Base-by-base conservation (phyloP, 306 rosid genomes). In the Cajanus cajan region DNA sequence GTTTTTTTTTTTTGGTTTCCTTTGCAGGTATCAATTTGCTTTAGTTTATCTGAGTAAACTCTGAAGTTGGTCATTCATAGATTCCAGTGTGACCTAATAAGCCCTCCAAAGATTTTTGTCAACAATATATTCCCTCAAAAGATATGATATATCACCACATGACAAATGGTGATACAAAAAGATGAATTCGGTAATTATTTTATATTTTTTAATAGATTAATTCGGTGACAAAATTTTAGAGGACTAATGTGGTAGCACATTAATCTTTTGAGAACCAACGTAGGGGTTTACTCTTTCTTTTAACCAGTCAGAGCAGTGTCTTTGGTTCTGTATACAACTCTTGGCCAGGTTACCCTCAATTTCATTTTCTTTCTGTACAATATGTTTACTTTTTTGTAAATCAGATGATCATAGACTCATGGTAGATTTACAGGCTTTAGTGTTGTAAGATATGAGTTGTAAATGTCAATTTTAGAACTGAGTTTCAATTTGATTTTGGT, bases 21-120 rank as follows among this genome's bases (percentile, higher is more conserved):
- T 58, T 78, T 69, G 79, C 86, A 88, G 89, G 83, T 15, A 37
- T 43, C 88, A 66, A 82, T 66, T 77, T 74, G 82, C 85, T 85
- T 45, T 78, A 47, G 39, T 51, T 43, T 80, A 65, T 59, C 78
- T 13, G 74, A 68, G 74, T 22, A 68, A 68, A 25, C 24, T 68
- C 74, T 2, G 15, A 44, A 68, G 18, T 68, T 25, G 15, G 58
- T 68, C 41, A 11, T 25, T 41, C 41, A 45, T 14, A 68, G 58
- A 45, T 45, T 67, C 7, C 14, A 1, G 8, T 45, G 41, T 68
- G 8, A 45, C 24, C 74, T 13, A 52, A 24, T 45, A 40, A 44
- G 39, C 51, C 0, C 24, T 24, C 15, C 15, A 2, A 24, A 68
- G 24, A 13, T 14, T 24, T 68, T 44, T 44, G 58, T 68, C 48